Evolutionary conservation across 225 moss, liverwort and hornwort species (phyloP).

Genomic region (Pleurozium schreberi): DNA sequence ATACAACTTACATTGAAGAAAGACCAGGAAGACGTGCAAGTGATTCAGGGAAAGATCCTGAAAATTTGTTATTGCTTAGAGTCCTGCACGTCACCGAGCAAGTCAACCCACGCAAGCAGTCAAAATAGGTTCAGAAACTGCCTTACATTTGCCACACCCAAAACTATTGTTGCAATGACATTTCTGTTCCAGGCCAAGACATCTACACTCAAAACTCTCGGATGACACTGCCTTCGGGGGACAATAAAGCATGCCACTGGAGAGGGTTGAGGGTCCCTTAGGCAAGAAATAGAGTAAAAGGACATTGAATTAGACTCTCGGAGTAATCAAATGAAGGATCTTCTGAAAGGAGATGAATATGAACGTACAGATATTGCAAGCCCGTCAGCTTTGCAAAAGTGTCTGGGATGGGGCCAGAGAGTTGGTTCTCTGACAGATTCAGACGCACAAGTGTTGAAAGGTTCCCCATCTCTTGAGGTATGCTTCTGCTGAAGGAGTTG

Average conservation of each 20-base stretch:
- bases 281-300: neutral
- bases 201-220: neutral
- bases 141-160: neutral
- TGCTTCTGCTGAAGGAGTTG: neutral
- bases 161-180: no score
- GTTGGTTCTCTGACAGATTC: neutral
- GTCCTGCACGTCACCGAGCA: neutral
- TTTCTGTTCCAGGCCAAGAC: neutral
- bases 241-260: neutral
- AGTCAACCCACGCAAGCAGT: neutral
- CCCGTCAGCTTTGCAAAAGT: neutral
- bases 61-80: neutral
- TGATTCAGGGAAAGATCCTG: neutral
- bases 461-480: neutral
- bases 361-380: neutral
- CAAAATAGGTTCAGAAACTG: neutral
- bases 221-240: neutral
- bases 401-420: neutral
- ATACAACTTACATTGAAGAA: neutral
- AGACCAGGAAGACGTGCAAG: neutral
- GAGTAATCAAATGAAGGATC: neutral
- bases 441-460: neutral
- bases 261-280: neutral
- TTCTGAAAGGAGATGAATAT: neutral
- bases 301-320: neutral